A percentile compares a stretch with the other conserved stretches of the same genome.
Evolutionary conservation across 176 grass and related monocot species (phyloP).

Genomic region (Aegilops speltoides): DNA sequence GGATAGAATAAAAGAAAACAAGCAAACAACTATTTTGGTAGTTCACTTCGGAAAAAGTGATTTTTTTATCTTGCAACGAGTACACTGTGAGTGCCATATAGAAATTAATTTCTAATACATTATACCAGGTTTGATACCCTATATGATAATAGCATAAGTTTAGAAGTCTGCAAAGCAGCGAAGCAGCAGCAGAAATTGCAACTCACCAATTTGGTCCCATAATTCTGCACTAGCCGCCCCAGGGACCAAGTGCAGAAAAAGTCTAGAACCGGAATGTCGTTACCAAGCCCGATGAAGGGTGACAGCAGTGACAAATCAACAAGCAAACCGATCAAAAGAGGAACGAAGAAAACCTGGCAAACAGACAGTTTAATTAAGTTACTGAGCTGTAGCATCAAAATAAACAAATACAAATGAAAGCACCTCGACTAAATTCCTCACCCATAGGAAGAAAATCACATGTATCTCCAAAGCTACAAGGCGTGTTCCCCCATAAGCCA

Average conservation of each 20-base stretch:
- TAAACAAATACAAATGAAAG: conserved; percentile 17
- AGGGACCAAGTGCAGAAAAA: conserved; percentile 36
- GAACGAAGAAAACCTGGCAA: conserved; percentile 43
- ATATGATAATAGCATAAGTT: background rate
- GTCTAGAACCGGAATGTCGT: conserved; percentile 34
- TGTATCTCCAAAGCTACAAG: conserved; percentile 33
- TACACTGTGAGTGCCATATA: background rate
- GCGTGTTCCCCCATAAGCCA: conserved; percentile 12
- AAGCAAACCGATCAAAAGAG: conserved; percentile 42
- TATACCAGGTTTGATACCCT: background rate
- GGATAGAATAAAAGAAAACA: background rate
- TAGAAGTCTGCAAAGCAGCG: background rate
- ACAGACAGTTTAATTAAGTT: conserved; percentile 25
- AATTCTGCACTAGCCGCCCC: conserved; percentile 36
- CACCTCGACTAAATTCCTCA: conserved; percentile 23
- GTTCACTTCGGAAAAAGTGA: background rate
- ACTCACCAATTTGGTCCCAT: conserved; percentile 45
- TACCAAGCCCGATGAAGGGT: conserved; percentile 20
- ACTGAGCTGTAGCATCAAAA: conserved; percentile 7
- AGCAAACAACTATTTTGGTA: background rate
- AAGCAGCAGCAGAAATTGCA: conserved; percentile 2
- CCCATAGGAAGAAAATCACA: conserved; percentile 40
- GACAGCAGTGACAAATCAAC: conserved; percentile 36
- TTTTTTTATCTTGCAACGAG: background rate
- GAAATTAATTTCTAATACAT: background rate